phyloP scores from a whole-genome alignment of 306 rosid species.

The Notholithocarpus densiflorus region DNA sequence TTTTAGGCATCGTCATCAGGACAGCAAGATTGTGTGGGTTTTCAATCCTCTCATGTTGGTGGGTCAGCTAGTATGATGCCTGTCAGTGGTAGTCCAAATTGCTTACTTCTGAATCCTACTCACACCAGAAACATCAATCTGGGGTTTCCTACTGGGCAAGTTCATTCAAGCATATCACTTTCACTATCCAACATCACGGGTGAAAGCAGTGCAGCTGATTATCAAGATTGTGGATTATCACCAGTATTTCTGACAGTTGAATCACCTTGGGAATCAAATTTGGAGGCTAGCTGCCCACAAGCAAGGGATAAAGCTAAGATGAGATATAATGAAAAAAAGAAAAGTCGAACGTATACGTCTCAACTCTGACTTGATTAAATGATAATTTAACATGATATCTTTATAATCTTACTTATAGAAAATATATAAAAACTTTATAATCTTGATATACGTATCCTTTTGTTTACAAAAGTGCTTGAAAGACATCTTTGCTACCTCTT shows the following conservation, averaged over 20 bases:
- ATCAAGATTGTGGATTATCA: conserved; percentile 65
- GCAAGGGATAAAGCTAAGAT: conserved; percentile 80
- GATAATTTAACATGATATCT: neutral
- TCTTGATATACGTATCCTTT: neutral
- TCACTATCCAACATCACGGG: conserved; percentile 56
- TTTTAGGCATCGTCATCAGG: conserved; percentile 61
- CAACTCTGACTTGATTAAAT: conserved; percentile 2
- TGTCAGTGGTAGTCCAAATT: conserved; percentile 39
- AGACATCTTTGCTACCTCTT: neutral
- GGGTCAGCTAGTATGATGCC: conserved; percentile 46
- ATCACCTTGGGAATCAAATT: conserved; percentile 60
- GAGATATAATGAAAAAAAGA: conserved; percentile 88
- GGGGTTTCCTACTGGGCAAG: conserved; percentile 63
- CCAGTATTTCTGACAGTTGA: conserved; percentile 54
- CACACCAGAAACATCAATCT: conserved; percentile 47
- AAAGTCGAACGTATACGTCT: conserved; percentile 64
- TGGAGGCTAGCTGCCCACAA: conserved; percentile 54
- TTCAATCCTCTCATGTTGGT: conserved; percentile 44
- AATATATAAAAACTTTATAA: neutral
- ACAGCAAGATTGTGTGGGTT: conserved; percentile 50
- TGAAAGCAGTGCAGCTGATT: conserved; percentile 55
- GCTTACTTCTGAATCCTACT: conserved; percentile 44
- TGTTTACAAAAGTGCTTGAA: neutral
- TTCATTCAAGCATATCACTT: conserved; percentile 53
- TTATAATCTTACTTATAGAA: neutral